Conservation (phyloP, 345 rosid genomes). For the Fremontodendron californicum region DNA sequence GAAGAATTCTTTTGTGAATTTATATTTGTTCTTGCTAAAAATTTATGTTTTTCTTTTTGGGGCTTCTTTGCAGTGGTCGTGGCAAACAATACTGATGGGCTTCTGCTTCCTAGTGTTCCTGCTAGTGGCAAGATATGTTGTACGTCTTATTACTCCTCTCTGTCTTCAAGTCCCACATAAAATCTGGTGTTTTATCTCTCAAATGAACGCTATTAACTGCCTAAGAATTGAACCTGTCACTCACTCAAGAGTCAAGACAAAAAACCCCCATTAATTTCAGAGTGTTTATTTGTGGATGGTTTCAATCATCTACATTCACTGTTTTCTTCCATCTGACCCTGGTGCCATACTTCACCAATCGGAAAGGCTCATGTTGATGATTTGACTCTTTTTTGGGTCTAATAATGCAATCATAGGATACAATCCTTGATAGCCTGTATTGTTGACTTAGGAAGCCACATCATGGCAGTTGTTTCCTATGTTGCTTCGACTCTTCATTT, state of each 20-base stretch:
- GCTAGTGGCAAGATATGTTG: constrained; percentile 67
- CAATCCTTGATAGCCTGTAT: not conserved
- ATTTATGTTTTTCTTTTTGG: not conserved
- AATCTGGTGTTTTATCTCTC: not conserved
- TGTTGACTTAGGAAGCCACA: not conserved
- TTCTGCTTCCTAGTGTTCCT: constrained; percentile 70
- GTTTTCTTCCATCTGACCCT: not conserved
- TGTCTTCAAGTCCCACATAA: not conserved
- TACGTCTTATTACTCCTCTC: constrained; percentile 33
- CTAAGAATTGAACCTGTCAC: not conserved
- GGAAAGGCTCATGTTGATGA: not conserved
- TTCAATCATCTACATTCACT: constrained; percentile 9
- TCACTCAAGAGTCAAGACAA: not conserved
- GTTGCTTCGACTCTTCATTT: too few relatives aligned
- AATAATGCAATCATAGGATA: not conserved
- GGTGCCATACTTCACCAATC: not conserved
- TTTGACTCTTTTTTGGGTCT: not conserved
- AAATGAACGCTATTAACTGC: not conserved
- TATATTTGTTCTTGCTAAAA: not conserved
- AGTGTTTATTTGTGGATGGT: not conserved
- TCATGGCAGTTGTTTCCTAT: too few relatives aligned
- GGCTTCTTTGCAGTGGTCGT: constrained; percentile 70
- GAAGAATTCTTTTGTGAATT: not conserved
- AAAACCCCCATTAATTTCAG: not conserved
- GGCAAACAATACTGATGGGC: constrained; percentile 95